These are phyloP conservation scores for Luffa aegyptiaca DNA, from an alignment of 306 rosid species.

Conservation along the genomic window DNA sequence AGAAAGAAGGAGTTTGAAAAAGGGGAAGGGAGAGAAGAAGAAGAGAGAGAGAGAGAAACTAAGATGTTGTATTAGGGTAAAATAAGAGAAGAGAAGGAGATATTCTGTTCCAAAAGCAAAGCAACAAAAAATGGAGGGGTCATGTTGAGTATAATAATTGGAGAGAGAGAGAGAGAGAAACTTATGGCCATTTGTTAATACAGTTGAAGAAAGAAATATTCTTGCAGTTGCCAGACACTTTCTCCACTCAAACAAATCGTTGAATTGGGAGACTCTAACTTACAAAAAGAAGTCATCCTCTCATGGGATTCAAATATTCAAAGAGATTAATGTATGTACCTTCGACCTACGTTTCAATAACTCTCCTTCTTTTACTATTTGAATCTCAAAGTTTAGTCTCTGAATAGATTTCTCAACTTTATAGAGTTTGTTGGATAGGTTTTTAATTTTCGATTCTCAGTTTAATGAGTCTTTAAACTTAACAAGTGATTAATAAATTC, in stretches of 20 bases:
- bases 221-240: constrained; percentile 52
- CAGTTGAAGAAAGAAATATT: constrained; percentile 42
- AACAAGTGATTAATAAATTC: too few species aligned
- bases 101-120: constrained; percentile 83
- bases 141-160: constrained; percentile 72
- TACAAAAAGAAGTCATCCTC: neutral
- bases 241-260: constrained; percentile 11
- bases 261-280: neutral
- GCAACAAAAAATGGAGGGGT: constrained; percentile 57
- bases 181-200: constrained; percentile 68
- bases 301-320: neutral
- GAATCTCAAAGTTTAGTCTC: too few species aligned
- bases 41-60: constrained; percentile 7
- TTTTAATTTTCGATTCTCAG: too few species aligned
- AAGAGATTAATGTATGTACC: neutral
- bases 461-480: too few species aligned
- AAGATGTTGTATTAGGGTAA: constrained; percentile 43
- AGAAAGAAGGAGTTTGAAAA: neutral
- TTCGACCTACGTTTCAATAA: neutral
- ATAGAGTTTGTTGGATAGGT: too few species aligned
- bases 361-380: neutral
- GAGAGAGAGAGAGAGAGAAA: constrained; percentile 23
- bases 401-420: too few species aligned
- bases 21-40: neutral
- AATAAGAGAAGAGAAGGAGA: constrained; percentile 32